phyloP scores from a whole-genome alignment of 2,329 filamentous ascomycete genomes.

The Pseudonectria foliicola region DNA sequence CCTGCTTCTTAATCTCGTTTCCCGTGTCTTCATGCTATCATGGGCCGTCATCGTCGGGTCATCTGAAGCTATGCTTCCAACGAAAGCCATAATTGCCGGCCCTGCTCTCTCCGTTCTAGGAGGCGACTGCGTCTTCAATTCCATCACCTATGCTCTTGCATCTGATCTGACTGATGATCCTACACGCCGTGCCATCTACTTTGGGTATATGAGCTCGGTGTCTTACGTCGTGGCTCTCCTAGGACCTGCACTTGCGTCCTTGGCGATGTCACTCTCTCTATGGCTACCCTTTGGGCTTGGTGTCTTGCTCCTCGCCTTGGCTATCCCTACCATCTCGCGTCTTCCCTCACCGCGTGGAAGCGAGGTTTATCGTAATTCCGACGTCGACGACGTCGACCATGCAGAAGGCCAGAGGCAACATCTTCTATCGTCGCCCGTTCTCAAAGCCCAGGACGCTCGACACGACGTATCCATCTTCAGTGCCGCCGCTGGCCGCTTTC shows the following conservation, averaged over 20 bases:
- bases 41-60: conserved; percentile 17
- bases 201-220: conserved; percentile 43
- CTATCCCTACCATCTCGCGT: conserved; percentile 9
- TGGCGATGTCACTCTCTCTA: conserved; percentile 36
- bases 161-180: conserved; percentile 37
- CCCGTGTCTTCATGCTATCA: conserved; percentile 20
- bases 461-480: conserved; percentile 6
- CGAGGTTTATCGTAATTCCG: too few relatives aligned
- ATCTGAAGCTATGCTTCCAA: conserved; percentile 13
- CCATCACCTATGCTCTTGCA: conserved; percentile 39
- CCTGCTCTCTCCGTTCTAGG: conserved; percentile 39
- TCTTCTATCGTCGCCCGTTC: conserved; percentile 31
- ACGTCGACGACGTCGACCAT: conserved; percentile 7
- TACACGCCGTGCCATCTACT: conserved; percentile 40
- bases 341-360: conserved; percentile 3
- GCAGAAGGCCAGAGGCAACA: conserved; percentile 31
- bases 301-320: conserved; percentile 9
- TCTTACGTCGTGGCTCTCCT: conserved; percentile 39
- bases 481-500: conserved; percentile 14
- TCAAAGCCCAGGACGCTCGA: conserved; percentile 28
- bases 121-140: conserved; percentile 45
- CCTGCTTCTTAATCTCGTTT: conserved; percentile 37
- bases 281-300: conserved; percentile 35
- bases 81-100: conserved; percentile 29
- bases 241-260: conserved; percentile 39